Evolutionary conservation across 305 asterid genomes (phyloP).

Genomic region (Fraxinus floribunda): DNA sequence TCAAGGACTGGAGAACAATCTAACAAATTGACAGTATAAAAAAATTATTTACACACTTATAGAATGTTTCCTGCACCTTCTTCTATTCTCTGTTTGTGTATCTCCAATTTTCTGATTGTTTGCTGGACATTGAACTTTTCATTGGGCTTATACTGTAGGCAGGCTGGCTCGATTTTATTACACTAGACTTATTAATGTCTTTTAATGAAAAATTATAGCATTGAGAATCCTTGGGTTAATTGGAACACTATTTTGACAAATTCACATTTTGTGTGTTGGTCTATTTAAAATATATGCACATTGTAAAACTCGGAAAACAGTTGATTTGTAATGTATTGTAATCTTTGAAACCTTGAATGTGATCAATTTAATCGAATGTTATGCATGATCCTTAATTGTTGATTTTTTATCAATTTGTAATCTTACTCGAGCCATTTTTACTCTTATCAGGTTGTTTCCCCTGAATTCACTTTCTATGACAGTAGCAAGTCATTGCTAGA

Average conservation of each 20-base stretch:
- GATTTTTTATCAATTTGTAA: not conserved
- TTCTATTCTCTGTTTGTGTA: not conserved
- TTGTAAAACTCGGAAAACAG: slow-evolving; percentile 12
- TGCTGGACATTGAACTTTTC: not conserved
- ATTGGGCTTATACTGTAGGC: not conserved
- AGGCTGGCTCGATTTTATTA: slow-evolving; percentile 10
- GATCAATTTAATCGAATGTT: slow-evolving; percentile 14
- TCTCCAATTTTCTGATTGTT: not conserved
- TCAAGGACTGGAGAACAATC: not conserved
- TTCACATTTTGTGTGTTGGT: not conserved
- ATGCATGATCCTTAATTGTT: slow-evolving; percentile 1
- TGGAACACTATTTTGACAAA: not conserved
- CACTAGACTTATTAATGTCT: not conserved
- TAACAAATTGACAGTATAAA: not conserved
- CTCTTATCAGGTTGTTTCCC: slow-evolving; percentile 78
- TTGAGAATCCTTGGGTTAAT: not conserved
- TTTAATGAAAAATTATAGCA: not conserved
- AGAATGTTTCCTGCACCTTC: not conserved
- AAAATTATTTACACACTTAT: not conserved
- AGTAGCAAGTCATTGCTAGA: slow-evolving; percentile 83
- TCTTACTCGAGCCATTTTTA: slow-evolving; percentile 24
- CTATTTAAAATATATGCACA: not conserved
- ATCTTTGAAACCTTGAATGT: not conserved
- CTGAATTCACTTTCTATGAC: slow-evolving; percentile 96
- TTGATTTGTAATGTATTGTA: slow-evolving; percentile 3